phyloP scores from a whole-genome alignment of 441 rosid genomes.

The Manihot esculenta region DNA sequence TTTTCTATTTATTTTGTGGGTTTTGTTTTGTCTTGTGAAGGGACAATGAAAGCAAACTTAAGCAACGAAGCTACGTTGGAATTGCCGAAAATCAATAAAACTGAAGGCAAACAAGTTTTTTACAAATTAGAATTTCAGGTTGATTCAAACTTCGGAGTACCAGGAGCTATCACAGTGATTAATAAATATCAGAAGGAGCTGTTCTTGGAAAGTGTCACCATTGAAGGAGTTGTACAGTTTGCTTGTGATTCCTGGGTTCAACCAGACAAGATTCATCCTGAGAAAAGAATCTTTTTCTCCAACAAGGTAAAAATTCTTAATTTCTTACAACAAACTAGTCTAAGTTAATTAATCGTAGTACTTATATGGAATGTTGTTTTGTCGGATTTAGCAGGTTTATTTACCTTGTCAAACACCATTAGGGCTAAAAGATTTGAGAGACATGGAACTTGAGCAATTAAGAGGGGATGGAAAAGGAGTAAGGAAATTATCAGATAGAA shows the following conservation, averaged over 20 bases:
- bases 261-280: not conserved
- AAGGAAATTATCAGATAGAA: conserved; percentile 65
- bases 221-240: conserved; percentile 1
- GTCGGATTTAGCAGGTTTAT: conserved; percentile 51
- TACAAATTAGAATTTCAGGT: conserved; percentile 72
- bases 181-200: not conserved
- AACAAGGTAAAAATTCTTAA: not conserved
- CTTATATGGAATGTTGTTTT: not conserved
- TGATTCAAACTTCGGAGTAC: conserved; percentile 61
- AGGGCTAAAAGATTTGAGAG: conserved; percentile 59
- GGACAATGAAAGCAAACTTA: conserved; percentile 63
- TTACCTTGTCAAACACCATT: conserved; percentile 71
- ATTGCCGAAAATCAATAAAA: conserved; percentile 70
- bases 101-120: conserved; percentile 52
- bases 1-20: too few species aligned
- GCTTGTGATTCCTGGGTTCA: conserved; percentile 12
- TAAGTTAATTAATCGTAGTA: too few species aligned
- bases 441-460: conserved; percentile 52
- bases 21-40: conserved; percentile 24
- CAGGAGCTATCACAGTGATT: not conserved
- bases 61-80: conserved; percentile 65
- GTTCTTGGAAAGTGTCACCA: not conserved
- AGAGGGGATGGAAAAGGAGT: conserved; percentile 70
- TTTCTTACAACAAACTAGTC: too few species aligned
- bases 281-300: conserved; percentile 5